These are phyloP conservation scores for Veloporphyrellus conicus DNA, from an alignment of 1,284 basidiomycete genomes.

Conservation along the genomic window DNA sequence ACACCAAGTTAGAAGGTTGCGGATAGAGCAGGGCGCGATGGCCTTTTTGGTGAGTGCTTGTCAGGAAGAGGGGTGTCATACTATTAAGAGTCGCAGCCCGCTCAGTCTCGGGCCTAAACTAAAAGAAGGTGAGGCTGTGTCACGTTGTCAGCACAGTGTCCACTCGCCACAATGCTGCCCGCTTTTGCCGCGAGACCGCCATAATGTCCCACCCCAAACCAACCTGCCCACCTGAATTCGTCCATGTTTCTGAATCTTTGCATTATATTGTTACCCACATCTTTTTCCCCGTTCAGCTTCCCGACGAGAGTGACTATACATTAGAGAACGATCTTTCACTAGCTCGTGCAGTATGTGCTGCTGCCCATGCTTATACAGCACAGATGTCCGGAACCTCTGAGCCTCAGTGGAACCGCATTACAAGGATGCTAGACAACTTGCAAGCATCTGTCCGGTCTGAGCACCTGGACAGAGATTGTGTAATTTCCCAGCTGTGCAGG, in stretches of 20 bases:
- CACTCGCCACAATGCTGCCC: too few species aligned
- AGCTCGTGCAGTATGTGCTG: background rate
- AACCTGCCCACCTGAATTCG: too few species aligned
- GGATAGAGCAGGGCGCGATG: slow-evolving; percentile 56
- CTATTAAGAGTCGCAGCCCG: too few species aligned
- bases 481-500: background rate
- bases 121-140: too few species aligned
- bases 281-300: slow-evolving; percentile 9
- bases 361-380: slow-evolving; percentile 3
- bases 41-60: slow-evolving; percentile 53
- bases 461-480: background rate
- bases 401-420: slow-evolving; percentile 2
- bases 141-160: too few species aligned
- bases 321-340: background rate
- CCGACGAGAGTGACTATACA: background rate
- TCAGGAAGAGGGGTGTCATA: too few species aligned
- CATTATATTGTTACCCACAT: slow-evolving; percentile 9
- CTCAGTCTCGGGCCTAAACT: too few species aligned
- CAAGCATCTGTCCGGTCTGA: background rate
- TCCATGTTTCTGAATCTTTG: too few species aligned
- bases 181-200: too few species aligned
- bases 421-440: slow-evolving; percentile 2
- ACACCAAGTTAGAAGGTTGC: slow-evolving; percentile 55
- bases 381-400: background rate
- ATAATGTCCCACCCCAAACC: too few species aligned